These are phyloP conservation scores for Tagetes erecta DNA, from an alignment of 129 eudicot genomes.

Conservation along the genomic window DNA sequence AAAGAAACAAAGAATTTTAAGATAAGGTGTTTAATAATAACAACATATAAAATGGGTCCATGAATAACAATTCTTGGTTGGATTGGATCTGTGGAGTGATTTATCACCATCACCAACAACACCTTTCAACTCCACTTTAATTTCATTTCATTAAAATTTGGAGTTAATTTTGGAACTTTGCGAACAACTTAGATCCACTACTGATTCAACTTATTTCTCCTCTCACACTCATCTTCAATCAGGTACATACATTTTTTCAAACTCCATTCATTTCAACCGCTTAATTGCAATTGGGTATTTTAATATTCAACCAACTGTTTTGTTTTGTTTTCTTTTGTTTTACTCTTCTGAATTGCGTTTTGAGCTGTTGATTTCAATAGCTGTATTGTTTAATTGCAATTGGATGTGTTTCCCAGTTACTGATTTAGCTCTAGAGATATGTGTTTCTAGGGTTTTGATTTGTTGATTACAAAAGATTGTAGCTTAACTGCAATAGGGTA, in stretches of 20 bases:
- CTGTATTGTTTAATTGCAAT: background rate
- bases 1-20: too few relatives aligned
- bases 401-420: background rate
- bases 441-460: background rate
- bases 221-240: background rate
- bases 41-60: background rate
- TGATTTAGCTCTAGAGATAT: background rate
- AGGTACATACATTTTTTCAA: slow-evolving; percentile 30
- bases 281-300: slow-evolving; percentile 6
- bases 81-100: background rate
- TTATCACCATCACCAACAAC: slow-evolving; percentile 28
- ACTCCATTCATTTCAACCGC: background rate
- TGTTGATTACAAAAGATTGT: background rate
- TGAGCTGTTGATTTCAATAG: background rate
- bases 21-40: too few relatives aligned
- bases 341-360: too few relatives aligned
- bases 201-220: too few relatives aligned
- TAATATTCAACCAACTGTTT: too few relatives aligned
- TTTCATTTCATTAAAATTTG: slow-evolving; percentile 13
- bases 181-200: slow-evolving; percentile 24
- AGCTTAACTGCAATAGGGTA: background rate
- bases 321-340: too few relatives aligned
- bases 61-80: background rate
- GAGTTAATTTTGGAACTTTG: slow-evolving; percentile 23
- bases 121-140: slow-evolving; percentile 16